Evolutionary conservation across 352 stramenopile species (phyloP).

Genomic region (Globisporangium orthogonon): DNA sequence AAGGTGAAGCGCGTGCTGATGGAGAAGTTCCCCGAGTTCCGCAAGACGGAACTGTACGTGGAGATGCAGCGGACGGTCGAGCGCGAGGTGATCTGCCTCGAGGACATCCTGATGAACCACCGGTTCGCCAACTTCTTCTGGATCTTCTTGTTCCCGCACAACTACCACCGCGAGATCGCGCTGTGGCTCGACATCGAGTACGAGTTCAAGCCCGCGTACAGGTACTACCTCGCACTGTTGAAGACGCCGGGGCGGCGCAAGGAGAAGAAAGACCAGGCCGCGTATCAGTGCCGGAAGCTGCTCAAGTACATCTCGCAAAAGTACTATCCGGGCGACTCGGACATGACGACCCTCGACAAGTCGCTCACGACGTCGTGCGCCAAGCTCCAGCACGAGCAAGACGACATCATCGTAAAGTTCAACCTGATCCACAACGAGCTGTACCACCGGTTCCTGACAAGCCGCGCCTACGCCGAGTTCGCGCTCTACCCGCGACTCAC

Average conservation of each 20-base stretch:
- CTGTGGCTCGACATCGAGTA: constrained; percentile 86
- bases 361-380: constrained; percentile 62
- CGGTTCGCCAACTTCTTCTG: constrained; percentile 86
- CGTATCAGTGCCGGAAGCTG: constrained; percentile 56
- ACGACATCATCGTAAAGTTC: constrained; percentile 80
- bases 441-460: constrained; percentile 83
- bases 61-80: constrained; percentile 80
- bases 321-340: constrained; percentile 71
- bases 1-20: constrained; percentile 80
- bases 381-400: constrained; percentile 70
- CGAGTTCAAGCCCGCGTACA: constrained; percentile 81
- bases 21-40: constrained; percentile 72
- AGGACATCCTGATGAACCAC: constrained; percentile 86
- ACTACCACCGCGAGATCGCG: constrained; percentile 83
- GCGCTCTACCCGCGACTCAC: constrained; percentile 61
- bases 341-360: constrained; percentile 65
- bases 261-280: constrained; percentile 53
- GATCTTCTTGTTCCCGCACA: constrained; percentile 86
- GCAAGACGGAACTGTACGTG: constrained; percentile 69
- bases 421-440: constrained; percentile 81
- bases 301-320: constrained; percentile 84
- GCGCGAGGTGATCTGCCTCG: constrained; percentile 73
- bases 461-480: constrained; percentile 80
- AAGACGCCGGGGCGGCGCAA: constrained; percentile 38
- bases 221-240: constrained; percentile 55